A percentile compares a stretch with the other conserved stretches of the same genome.
Evolutionary conservation across 2,329 filamentous ascomycete genomes (phyloP).

Genomic region (Tolypocladium ovalisporum): DNA sequence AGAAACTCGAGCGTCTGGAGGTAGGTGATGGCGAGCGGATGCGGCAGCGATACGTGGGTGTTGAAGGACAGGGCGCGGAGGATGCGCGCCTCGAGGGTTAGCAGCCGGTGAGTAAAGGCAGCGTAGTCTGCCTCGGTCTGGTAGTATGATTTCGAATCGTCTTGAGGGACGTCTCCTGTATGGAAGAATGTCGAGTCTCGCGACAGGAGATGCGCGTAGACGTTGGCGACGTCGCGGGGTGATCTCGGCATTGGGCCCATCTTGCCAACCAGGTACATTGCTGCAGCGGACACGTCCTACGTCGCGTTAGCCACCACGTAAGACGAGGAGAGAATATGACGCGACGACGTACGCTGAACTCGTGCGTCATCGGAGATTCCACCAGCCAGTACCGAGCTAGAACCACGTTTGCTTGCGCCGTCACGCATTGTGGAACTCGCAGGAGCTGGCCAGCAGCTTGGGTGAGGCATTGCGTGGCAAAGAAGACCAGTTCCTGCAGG

Average conservation of each 20-base stretch:
- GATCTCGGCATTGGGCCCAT: constrained; percentile 66
- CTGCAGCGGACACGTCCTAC: constrained; percentile 71
- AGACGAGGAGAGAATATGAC: too few species aligned
- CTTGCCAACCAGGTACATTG: constrained; percentile 74
- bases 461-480: constrained; percentile 60
- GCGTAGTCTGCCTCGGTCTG: constrained; percentile 66
- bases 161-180: constrained; percentile 18
- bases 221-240: constrained; percentile 70
- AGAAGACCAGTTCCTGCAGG: constrained; percentile 61
- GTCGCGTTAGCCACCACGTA: not conserved
- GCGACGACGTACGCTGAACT: constrained; percentile 42
- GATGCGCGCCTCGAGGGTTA: constrained; percentile 67
- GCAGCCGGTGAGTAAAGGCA: constrained; percentile 49
- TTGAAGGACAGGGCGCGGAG: constrained; percentile 70
- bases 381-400: constrained; percentile 71
- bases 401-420: constrained; percentile 74
- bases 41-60: constrained; percentile 74
- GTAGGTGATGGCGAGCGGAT: constrained; percentile 82
- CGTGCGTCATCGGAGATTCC: constrained; percentile 42
- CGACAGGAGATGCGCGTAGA: constrained; percentile 72
- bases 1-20: constrained; percentile 74
- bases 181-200: constrained; percentile 44
- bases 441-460: constrained; percentile 74
- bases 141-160: constrained; percentile 48
- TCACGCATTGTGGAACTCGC: constrained; percentile 72